A percentile compares a stretch with the other conserved stretches of the same genome.
Evolutionary conservation across 108 stramenopile species (phyloP).

Genomic region (Skeletonema marinoi): DNA sequence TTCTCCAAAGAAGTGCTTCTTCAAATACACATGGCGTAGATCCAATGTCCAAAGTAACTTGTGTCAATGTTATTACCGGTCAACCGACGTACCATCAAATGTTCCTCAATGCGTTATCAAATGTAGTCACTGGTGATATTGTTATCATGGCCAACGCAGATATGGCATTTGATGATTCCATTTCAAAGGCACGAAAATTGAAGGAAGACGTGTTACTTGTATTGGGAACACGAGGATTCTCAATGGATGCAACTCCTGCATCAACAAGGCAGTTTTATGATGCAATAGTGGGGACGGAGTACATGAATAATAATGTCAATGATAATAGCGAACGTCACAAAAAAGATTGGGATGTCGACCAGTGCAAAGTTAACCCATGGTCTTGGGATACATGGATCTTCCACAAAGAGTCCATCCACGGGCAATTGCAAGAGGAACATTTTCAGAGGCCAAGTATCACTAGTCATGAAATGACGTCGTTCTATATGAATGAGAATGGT

Average conservation of each 20-base stretch:
- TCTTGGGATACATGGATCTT: not conserved
- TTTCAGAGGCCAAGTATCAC: not conserved
- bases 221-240: not conserved
- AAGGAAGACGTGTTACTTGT: not conserved
- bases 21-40: not conserved
- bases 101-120: not conserved
- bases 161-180: not conserved
- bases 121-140: not conserved
- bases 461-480: not conserved
- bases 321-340: too few species aligned
- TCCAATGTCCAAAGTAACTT: not conserved
- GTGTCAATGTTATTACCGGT: not conserved
- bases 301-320: too few species aligned
- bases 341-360: not conserved
- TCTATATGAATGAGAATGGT: conserved; percentile 4
- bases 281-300: not conserved
- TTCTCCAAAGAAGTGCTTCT: not conserved
- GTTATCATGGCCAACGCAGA: conserved; percentile 2
- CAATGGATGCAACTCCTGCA: not conserved
- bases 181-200: not conserved
- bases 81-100: not conserved
- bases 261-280: not conserved
- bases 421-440: not conserved
- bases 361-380: not conserved
- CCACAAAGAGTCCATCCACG: not conserved